A percentile compares a stretch with the other conserved stretches of the same genome.
These are phyloP conservation scores for Capsicum pubescens DNA, from an alignment of 257 asterid genomes.

Conservation along the genomic window DNA sequence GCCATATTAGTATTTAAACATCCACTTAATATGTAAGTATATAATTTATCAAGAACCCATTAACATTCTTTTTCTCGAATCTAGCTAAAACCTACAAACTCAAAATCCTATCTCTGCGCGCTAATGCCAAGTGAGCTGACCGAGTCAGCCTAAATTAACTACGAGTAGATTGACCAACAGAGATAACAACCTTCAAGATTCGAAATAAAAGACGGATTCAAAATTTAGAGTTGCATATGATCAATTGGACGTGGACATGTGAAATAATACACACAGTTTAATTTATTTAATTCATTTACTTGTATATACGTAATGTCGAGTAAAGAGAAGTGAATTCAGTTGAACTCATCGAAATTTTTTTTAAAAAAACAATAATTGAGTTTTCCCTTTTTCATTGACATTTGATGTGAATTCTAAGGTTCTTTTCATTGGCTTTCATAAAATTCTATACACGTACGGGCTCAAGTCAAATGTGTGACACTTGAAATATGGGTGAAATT, in stretches of 20 bases:
- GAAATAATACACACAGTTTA: background rate
- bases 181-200: too few relatives aligned
- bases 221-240: background rate
- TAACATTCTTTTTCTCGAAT: too few relatives aligned
- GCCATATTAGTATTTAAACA: too few relatives aligned
- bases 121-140: too few relatives aligned
- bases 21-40: too few relatives aligned
- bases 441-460: background rate
- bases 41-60: too few relatives aligned
- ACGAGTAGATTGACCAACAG: background rate
- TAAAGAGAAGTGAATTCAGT: background rate
- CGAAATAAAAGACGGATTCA: background rate
- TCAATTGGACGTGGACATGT: too few relatives aligned
- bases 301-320: background rate
- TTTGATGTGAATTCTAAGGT: background rate
- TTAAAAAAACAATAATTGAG: background rate
- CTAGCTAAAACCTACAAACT: too few relatives aligned
- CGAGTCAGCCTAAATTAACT: too few relatives aligned
- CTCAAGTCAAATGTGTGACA: conserved; percentile 27
- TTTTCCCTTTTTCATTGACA: background rate
- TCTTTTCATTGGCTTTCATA: background rate
- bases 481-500: conserved; percentile 9
- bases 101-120: too few relatives aligned
- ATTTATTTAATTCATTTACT: background rate
- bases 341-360: background rate